These are phyloP conservation scores for Hansenula lynferdii DNA, from an alignment of 1,139 yeast species.

Conservation along the genomic window DNA sequence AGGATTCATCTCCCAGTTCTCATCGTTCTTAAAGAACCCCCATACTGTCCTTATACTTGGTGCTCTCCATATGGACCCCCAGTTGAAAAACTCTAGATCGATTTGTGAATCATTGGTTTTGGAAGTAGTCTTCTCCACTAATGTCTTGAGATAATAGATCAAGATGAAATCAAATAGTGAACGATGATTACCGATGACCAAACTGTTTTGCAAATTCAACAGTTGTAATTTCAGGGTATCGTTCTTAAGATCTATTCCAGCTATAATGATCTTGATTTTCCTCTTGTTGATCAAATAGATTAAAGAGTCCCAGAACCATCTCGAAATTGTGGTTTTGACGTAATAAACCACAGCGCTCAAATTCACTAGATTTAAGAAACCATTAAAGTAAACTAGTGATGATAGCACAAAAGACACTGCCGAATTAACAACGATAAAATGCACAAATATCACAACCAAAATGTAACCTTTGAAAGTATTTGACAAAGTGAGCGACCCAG, in stretches of 20 bases:
- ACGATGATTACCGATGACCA: conserved; percentile 22
- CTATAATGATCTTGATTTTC: conserved; percentile 19
- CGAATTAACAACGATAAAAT: not conserved
- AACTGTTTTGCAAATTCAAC: conserved; percentile 13
- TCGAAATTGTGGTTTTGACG: too few relatives aligned
- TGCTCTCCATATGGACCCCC: conserved; percentile 55
- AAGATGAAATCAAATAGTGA: conserved; percentile 25
- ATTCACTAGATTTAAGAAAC: not conserved
- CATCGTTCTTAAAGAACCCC: conserved; percentile 48
- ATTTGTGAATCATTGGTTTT: too few relatives aligned
- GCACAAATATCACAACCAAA: not conserved
- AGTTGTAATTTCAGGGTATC: conserved; percentile 2
- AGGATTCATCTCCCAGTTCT: conserved; percentile 60
- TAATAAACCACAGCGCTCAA: not conserved
- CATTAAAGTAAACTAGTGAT: too few relatives aligned
- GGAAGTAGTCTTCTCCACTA: conserved; percentile 15
- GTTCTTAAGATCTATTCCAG: conserved; percentile 18
- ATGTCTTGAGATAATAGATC: conserved; percentile 21
- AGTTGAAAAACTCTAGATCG: conserved; percentile 49
- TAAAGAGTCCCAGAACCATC: conserved; percentile 20
- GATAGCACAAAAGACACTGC: too few relatives aligned
- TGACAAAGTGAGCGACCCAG: conserved; percentile 1
- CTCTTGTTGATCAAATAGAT: conserved; percentile 18
- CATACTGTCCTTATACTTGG: conserved; percentile 41
- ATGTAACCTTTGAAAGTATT: conserved; percentile 4